Percentiles rank a stretch among this genome's conserved stretches.
phyloP scores from a whole-genome alignment of 2,329 filamentous ascomycete genomes.

The Colletotrichum shisoi region DNA sequence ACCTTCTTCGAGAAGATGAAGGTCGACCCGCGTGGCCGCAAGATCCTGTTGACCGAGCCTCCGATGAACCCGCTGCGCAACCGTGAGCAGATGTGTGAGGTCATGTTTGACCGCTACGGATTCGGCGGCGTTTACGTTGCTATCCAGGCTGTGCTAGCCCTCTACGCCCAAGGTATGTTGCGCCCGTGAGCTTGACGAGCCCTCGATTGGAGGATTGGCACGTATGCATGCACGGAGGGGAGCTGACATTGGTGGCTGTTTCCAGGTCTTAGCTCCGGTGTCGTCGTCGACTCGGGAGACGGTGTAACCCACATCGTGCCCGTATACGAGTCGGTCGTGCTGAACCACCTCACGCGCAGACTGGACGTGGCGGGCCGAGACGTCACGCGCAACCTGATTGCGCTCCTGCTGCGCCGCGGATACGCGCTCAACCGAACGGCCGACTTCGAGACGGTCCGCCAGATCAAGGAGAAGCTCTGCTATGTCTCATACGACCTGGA shows the following conservation, averaged over 20 bases:
- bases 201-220: neutral
- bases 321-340: conserved; percentile 96
- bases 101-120: conserved; percentile 97
- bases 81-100: conserved; percentile 96
- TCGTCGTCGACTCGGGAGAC: conserved; percentile 98
- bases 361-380: conserved; percentile 96
- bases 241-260: conserved; percentile 17
- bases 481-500: conserved; percentile 99
- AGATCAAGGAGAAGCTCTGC: conserved; percentile 99
- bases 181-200: neutral
- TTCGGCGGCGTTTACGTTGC: conserved; percentile 98
- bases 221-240: too few relatives aligned
- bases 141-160: conserved; percentile 92
- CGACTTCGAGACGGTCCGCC: conserved; percentile 97
- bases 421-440: conserved; percentile 98
- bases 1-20: conserved; percentile 98
- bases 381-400: conserved; percentile 97
- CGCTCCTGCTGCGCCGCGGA: conserved; percentile 87
- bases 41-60: conserved; percentile 96
- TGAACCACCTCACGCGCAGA: conserved; percentile 93
- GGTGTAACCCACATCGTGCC: conserved; percentile 98
- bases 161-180: conserved; percentile 88
- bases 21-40: conserved; percentile 87
- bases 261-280: conserved; percentile 82
- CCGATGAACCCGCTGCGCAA: conserved; percentile 98